Base-by-base conservation (phyloP, 495 filamentous ascomycete genomes). In the Aspergillus incahuasiensis region DNA sequence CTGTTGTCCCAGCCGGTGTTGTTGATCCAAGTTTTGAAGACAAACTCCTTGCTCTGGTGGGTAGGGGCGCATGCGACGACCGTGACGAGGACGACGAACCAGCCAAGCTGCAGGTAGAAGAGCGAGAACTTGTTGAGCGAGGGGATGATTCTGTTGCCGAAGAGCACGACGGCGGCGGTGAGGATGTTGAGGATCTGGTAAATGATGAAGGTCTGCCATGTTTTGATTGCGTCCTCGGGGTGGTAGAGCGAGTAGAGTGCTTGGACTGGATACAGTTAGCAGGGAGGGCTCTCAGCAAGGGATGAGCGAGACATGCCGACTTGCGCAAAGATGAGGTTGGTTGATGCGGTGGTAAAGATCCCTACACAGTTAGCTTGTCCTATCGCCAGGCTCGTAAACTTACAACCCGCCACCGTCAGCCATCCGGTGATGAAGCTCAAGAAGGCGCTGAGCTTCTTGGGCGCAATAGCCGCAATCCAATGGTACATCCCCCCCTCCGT, bases 51-150 rank as follows among this genome's bases (percentile, higher is more conserved):
- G 9, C 71, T 70, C 18, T 86, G 84, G 43, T 86, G 81, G 0
- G 65, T 68, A 0, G 67, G 64, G 1, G 66, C 70, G 16, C 59
- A 78, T 0, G 83, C 84, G 45, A 84, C 80, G 5, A 91, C 87
- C 15, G 90, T 72, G 20, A 91, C 82, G 22, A 86, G 86, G n/a
- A 88, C 70, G 16, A 88, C 65, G 8, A 85, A 75, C 40, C 88
- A 88, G 8, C 76, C 79, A n/a, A 91, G 48, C 22, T 73, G 68
- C 38, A 87, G 76, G n/a, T 91, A 49, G 16, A 49, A 49, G n/a
- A 49, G 46, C 16, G 46, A 49, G 30, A 49, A 49, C 16, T 49
- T 49, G 30, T 49, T 49, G 3, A 49, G 18, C 4, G 46, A n/a
- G 3, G 46, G 46, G 30, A 77, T 56, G 84, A 83, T 62, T 86